These are phyloP conservation scores for Thelonectria rubi DNA, from an alignment of 2,329 filamentous ascomycete species.

Conservation along the genomic window DNA sequence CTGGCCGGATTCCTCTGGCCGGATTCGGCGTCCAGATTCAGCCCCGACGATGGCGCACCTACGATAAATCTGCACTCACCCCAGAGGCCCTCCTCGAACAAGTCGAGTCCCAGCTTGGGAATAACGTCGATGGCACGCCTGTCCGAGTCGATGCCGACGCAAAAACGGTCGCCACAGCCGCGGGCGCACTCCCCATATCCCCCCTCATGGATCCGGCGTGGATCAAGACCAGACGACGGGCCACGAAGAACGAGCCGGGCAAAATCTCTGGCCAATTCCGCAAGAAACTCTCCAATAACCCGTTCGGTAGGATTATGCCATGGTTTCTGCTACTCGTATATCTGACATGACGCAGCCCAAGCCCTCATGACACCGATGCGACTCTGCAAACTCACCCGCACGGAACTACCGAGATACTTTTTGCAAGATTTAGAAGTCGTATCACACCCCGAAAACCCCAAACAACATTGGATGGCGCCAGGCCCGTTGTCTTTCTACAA, in stretches of 20 bases:
- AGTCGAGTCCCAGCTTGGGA: slow-evolving; percentile 46
- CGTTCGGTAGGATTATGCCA: slow-evolving; percentile 63
- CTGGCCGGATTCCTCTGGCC: slow-evolving; percentile 20
- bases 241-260: slow-evolving; percentile 49
- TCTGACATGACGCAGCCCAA: slow-evolving; percentile 56
- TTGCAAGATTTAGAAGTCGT: slow-evolving; percentile 69
- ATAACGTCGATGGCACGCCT: slow-evolving; percentile 41
- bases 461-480: slow-evolving; percentile 65
- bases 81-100: slow-evolving; percentile 44
- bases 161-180: slow-evolving; percentile 57
- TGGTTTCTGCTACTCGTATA: background rate
- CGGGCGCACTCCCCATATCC: slow-evolving; percentile 61
- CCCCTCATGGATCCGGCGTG: slow-evolving; percentile 63
- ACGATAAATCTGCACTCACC: slow-evolving; percentile 44
- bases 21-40: slow-evolving; percentile 19
- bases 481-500: slow-evolving; percentile 47
- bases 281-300: slow-evolving; percentile 66
- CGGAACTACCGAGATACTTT: slow-evolving; percentile 67
- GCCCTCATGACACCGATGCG: slow-evolving; percentile 70
- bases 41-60: slow-evolving; percentile 46
- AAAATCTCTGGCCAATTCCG: slow-evolving; percentile 59
- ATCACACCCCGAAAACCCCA: slow-evolving; percentile 60
- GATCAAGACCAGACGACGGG: slow-evolving; percentile 55
- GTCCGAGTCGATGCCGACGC: slow-evolving; percentile 50
- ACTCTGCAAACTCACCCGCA: slow-evolving; percentile 59